A percentile compares a stretch with the other conserved stretches of the same genome.
Conservation (phyloP, 2,329 filamentous ascomycete genomes). For the Phyllosticta capitalensis region DNA sequence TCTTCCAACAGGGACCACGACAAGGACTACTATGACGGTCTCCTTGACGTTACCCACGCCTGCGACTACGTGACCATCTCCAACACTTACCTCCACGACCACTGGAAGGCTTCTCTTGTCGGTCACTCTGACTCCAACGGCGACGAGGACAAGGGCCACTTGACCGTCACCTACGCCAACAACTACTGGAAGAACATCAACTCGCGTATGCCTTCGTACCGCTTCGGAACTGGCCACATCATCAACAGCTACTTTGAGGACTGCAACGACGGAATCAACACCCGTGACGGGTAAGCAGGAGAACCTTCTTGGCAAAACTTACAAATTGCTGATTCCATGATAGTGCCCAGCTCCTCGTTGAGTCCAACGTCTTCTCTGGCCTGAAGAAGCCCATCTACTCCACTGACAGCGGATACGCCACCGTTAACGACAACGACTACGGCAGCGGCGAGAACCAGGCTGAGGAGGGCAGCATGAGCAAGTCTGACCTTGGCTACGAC, state of each 20-base stretch:
- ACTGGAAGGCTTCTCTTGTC: slow-evolving; percentile 52
- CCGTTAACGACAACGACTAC: slow-evolving; percentile 30
- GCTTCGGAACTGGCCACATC: slow-evolving; percentile 57
- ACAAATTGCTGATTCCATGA: neutral
- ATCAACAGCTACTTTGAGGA: slow-evolving; percentile 43
- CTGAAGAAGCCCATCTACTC: slow-evolving; percentile 27
- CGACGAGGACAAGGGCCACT: slow-evolving; percentile 50
- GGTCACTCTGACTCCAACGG: slow-evolving; percentile 52
- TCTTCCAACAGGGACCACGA: slow-evolving; percentile 48
- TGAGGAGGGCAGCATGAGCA: slow-evolving; percentile 22
- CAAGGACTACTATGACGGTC: slow-evolving; percentile 63
- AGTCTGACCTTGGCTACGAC: slow-evolving; percentile 23
- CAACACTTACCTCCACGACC: slow-evolving; percentile 45
- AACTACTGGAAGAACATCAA: slow-evolving; percentile 58
- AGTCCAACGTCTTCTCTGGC: slow-evolving; percentile 30
- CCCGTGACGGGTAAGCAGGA: neutral
- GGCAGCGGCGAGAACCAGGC: slow-evolving; percentile 26
- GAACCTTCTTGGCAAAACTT: neutral
- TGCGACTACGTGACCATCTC: slow-evolving; percentile 52
- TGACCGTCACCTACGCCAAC: slow-evolving; percentile 56
- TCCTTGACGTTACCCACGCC: slow-evolving; percentile 55
- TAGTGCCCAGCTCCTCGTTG: slow-evolving; percentile 34
- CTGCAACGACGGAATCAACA: neutral
- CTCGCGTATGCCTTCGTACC: slow-evolving; percentile 52
- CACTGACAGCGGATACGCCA: slow-evolving; percentile 27